Evolutionary conservation across 495 filamentous ascomycete species (phyloP), one percentile per base, ranked within the genome.

Genomic region (Penicillium steckii): DNA sequence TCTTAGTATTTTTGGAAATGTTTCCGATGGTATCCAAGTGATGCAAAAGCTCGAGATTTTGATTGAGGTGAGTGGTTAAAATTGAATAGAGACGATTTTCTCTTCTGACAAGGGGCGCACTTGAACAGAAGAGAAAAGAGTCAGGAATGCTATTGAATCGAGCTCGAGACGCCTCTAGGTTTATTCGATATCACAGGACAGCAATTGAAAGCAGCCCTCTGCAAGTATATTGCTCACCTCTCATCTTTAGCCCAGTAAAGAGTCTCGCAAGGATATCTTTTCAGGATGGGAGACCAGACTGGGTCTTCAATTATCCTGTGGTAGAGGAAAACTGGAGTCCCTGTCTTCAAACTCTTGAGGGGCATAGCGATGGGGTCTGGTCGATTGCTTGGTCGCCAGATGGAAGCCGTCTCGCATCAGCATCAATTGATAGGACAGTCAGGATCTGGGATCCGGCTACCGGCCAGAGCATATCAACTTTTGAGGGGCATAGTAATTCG

Each of bases 171-270:
- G 58, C 57, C 1, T 52, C 26, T 18, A 57, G 66, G n/a, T 68
- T 77, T 46, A 53, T 69, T 40, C 59, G 44, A 13, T 59, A 56
- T 9, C 42, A 59, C 30, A 48, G 56, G 15, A 21, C 8, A 13
- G 32, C 57, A 8, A 70, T 75, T 43, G 55, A 74, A 41, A 51
- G 29, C 8, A 45, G 27, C 0, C 71, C 71, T 1, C 53, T 71
- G 18, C 62, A 74, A 46, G 37, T 64, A 23, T 71, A 73, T 38
- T 38, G 18, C 32, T 64, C 57, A 23, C 50, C 61, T n/a, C 55
- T 72, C 8, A n/a, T 67, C n/a, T 74, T 73, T 43, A 52, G 57
- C 19, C 69, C 62, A 13, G 22, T 23, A 13, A 18, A 17, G 6
- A 70, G 69, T 44, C 23, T 66, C 10, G 56, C 63, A 6, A 50